A percentile compares a stretch with the other conserved stretches of the same genome.
Evolutionary conservation across 2,329 filamentous ascomycete genomes (phyloP).

Genomic region (Pezicula neosporulosa): DNA sequence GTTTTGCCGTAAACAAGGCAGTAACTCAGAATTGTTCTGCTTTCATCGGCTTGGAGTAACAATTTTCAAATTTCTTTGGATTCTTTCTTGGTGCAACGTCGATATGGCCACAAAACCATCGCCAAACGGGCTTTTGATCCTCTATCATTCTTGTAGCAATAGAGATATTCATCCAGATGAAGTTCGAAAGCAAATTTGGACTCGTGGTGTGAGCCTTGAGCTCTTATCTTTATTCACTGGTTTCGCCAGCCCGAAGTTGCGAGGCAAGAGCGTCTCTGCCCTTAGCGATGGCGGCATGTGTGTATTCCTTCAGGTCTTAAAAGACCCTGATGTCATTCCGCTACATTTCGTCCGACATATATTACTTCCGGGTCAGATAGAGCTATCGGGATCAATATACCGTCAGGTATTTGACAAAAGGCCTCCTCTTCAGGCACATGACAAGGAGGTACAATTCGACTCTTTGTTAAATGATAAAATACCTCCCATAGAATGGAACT

Average conservation of each 20-base stretch:
- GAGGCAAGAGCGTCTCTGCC: not conserved
- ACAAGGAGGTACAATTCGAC: not conserved
- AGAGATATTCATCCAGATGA: not conserved
- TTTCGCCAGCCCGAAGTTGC: not conserved
- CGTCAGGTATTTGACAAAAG: not conserved
- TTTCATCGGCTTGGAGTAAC: not conserved
- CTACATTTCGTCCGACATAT: not conserved
- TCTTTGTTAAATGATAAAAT: not conserved
- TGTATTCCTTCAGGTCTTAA: not conserved
- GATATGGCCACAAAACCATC: not conserved
- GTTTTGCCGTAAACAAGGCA: not conserved
- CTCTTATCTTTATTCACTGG: not conserved
- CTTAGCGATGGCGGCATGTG: not conserved
- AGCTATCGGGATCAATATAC: not conserved
- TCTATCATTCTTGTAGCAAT: not conserved
- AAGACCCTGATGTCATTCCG: not conserved
- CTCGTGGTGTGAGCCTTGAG: not conserved
- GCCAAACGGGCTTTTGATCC: not conserved
- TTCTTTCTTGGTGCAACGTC: conserved; percentile 1
- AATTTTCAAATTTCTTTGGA: conserved; percentile 3
- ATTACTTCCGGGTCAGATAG: not conserved
- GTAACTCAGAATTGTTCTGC: not conserved
- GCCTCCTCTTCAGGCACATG: not conserved
- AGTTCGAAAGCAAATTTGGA: not conserved
- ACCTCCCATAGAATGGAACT: not conserved